Conservation (phyloP, 108 stramenopile species). For the Fistulifera solaris region DNA sequence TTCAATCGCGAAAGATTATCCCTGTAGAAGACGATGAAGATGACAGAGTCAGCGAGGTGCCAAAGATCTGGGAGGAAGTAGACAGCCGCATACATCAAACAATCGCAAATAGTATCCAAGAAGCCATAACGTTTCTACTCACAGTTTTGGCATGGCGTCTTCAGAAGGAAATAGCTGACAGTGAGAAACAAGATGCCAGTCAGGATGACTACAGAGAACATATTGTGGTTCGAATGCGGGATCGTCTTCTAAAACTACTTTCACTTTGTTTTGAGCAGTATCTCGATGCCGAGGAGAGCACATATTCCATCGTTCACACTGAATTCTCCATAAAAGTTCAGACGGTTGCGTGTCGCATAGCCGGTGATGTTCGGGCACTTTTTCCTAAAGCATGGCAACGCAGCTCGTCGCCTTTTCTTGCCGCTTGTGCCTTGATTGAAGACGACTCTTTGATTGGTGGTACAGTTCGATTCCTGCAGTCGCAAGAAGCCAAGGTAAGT, state of each 20-base stretch:
- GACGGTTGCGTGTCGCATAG: slow-evolving; percentile 29
- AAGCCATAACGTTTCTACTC: slow-evolving; percentile 14
- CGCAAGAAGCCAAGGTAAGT: slow-evolving; percentile 30
- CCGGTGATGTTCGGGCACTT: slow-evolving; percentile 56
- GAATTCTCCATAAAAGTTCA: slow-evolving; percentile 47
- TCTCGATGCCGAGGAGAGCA: slow-evolving; percentile 37
- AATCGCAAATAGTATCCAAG: not conserved
- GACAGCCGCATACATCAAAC: slow-evolving; percentile 1
- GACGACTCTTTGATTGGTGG: slow-evolving; percentile 58
- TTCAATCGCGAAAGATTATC: slow-evolving; percentile 1
- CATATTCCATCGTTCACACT: slow-evolving; percentile 45
- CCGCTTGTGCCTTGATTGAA: slow-evolving; percentile 44
- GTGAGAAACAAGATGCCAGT: slow-evolving; percentile 7
- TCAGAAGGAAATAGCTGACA: slow-evolving; percentile 4
- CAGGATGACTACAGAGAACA: slow-evolving; percentile 25
- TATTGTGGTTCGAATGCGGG: slow-evolving; percentile 43
- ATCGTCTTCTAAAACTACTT: slow-evolving; percentile 42
- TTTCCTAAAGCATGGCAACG: slow-evolving; percentile 53
- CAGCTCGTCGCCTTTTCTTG: slow-evolving; percentile 44
- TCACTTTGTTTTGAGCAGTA: slow-evolving; percentile 63
- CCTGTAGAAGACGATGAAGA: slow-evolving; percentile 2
- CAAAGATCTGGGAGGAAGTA: slow-evolving; percentile 4
- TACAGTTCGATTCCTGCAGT: slow-evolving; percentile 49
- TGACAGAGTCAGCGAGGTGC: not conserved
- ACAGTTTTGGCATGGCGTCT: slow-evolving; percentile 8